A percentile compares a stretch with the other conserved stretches of the same genome.
phyloP scores from a whole-genome alignment of 306 rosid species.

The Canavalia ensiformis region DNA sequence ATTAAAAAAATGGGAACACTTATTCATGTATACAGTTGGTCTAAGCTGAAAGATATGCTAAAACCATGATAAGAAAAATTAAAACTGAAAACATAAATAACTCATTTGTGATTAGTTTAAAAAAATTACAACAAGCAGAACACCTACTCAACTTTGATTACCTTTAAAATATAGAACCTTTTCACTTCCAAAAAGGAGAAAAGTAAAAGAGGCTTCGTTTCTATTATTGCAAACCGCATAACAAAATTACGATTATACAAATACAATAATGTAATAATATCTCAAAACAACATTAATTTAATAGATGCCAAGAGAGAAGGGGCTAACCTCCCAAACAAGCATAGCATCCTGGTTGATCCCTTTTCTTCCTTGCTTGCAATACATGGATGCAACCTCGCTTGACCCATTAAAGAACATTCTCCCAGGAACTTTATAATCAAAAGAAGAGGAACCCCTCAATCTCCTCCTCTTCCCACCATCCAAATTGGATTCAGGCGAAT shows the following conservation, averaged over 20 bases:
- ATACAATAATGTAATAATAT: neutral
- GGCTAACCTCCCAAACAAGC: constrained; percentile 96
- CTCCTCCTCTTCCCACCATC: constrained; percentile 60
- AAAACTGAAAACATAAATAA: neutral
- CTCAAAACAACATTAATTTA: neutral
- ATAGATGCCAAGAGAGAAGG: constrained; percentile 19
- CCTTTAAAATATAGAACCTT: constrained; percentile 13
- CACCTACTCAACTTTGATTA: constrained; percentile 13
- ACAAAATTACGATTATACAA: neutral
- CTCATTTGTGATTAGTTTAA: neutral
- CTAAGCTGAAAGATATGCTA: constrained; percentile 3
- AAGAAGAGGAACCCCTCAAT: constrained; percentile 49
- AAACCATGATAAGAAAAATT: neutral
- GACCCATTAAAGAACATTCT: constrained; percentile 80
- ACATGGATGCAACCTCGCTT: constrained; percentile 72
- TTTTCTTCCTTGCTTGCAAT: constrained; percentile 84
- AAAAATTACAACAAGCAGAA: constrained; percentile 19
- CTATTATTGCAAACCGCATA: neutral
- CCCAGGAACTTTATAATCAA: constrained; percentile 68
- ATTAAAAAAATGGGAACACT: constrained; percentile 11
- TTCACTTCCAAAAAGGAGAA: neutral
- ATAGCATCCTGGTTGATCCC: constrained; percentile 96
- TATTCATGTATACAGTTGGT: constrained; percentile 2
- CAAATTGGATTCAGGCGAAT: constrained; percentile 51
- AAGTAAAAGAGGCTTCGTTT: neutral